Evolutionary conservation across 352 stramenopile species (phyloP).

Genomic region (Pythium brachiatum): DNA sequence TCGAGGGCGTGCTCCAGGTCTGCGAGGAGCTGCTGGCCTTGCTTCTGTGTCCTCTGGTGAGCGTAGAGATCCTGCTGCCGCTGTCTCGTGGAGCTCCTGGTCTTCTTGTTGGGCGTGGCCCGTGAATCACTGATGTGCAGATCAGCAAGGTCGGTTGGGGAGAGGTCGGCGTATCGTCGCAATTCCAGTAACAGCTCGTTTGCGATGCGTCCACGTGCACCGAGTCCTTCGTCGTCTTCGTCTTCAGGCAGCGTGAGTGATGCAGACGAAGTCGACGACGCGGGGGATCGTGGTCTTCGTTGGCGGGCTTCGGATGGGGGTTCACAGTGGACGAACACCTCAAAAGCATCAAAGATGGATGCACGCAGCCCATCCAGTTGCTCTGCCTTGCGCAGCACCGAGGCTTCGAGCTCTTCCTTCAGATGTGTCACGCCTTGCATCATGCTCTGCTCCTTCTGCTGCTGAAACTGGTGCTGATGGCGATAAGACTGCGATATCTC

Average conservation of each 20-base stretch:
- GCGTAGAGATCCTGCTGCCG: not conserved
- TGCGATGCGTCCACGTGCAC: not conserved
- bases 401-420: conserved; percentile 19
- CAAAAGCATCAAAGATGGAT: conserved; percentile 55
- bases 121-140: conserved; percentile 24
- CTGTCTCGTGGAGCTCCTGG: not conserved
- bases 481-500: conserved; percentile 41
- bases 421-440: conserved; percentile 18
- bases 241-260: conserved; percentile 12
- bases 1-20: conserved; percentile 53
- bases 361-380: conserved; percentile 55
- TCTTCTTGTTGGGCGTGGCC: not conserved
- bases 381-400: conserved; percentile 20
- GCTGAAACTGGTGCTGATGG: conserved; percentile 35
- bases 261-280: not conserved
- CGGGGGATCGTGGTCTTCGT: not conserved
- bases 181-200: conserved; percentile 29
- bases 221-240: conserved; percentile 8
- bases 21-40: conserved; percentile 28
- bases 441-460: conserved; percentile 19
- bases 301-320: not conserved
- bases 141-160: conserved; percentile 37
- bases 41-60: conserved; percentile 10
- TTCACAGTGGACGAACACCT: conserved; percentile 50
- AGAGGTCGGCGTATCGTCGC: conserved; percentile 48